Conservation (phyloP, 1,284 basidiomycete species). For the Melampsora americana region DNA sequence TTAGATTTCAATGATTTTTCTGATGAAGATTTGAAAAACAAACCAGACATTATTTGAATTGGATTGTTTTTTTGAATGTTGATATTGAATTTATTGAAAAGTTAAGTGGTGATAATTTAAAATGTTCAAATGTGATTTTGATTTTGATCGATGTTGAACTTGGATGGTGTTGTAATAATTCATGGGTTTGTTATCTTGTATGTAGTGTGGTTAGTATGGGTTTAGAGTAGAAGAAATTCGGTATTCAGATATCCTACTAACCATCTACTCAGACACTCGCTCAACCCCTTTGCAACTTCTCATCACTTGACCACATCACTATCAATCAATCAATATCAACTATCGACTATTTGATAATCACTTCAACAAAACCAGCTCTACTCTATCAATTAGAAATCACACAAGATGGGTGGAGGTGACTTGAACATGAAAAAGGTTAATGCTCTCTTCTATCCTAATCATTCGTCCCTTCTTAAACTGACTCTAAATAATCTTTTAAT, state of each 20-base stretch:
- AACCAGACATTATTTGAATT: too few relatives aligned
- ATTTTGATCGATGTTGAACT: too few relatives aligned
- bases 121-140: background rate
- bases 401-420: conserved; percentile 41
- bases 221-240: too few relatives aligned
- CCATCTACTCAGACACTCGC: background rate
- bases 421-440: conserved; percentile 44
- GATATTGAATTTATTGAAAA: background rate
- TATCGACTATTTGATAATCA: background rate
- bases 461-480: background rate
- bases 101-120: background rate
- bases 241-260: too few relatives aligned
- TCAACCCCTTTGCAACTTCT: too few relatives aligned
- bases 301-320: background rate
- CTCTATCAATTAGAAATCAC: background rate
- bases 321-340: background rate
- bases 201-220: too few relatives aligned
- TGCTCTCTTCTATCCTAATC: background rate
- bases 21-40: too few relatives aligned
- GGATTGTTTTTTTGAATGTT: background rate
- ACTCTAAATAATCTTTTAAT: background rate
- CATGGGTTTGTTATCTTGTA: too few relatives aligned
- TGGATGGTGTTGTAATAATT: too few relatives aligned
- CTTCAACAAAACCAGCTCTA: background rate
- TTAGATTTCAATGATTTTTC: too few relatives aligned